Evolutionary conservation across 352 stramenopile species (phyloP).

Genomic region (Pythium apleroticum): DNA sequence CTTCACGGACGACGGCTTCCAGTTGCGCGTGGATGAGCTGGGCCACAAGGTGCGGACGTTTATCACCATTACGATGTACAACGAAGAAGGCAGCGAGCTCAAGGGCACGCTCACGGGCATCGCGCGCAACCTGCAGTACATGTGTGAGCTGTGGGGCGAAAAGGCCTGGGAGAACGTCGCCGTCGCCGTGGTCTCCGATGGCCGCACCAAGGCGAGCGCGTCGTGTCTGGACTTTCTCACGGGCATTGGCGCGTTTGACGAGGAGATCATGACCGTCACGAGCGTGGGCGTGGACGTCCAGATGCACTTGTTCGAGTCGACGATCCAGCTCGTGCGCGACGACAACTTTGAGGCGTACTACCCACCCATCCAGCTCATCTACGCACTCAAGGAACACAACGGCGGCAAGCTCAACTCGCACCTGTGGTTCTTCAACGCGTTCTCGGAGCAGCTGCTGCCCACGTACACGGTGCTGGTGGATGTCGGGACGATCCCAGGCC

Average conservation of each 20-base stretch:
- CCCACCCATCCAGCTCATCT: constrained; percentile 48
- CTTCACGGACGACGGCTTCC: constrained; percentile 43
- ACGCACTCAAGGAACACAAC: constrained; percentile 54
- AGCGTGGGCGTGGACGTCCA: constrained; percentile 42
- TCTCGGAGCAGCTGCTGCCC: constrained; percentile 50
- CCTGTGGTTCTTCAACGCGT: constrained; percentile 61
- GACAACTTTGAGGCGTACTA: constrained; percentile 47
- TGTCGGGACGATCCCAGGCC: constrained; percentile 42
- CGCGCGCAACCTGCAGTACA: constrained; percentile 38
- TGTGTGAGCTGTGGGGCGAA: constrained; percentile 42
- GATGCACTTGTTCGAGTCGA: constrained; percentile 49
- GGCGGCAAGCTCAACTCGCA: constrained; percentile 54
- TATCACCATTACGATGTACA: constrained; percentile 57
- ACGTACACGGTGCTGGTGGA: constrained; percentile 54
- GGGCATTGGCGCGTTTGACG: constrained; percentile 41
- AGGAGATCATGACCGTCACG: constrained; percentile 57
- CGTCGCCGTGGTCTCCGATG: constrained; percentile 43
- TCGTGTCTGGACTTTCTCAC: constrained; percentile 44
- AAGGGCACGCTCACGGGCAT: constrained; percentile 42
- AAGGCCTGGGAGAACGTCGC: constrained; percentile 43
- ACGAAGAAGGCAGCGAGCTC: constrained; percentile 45
- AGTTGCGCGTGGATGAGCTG: constrained; percentile 36
- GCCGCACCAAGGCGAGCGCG: constrained; percentile 39
- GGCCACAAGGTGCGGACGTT: constrained; percentile 43
- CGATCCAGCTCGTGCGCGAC: constrained; percentile 40